Percentiles rank a stretch among this genome's conserved stretches.
Conservation (phyloP, 2,329 filamentous ascomycete genomes). For the Venturia aucupariae region DNA sequence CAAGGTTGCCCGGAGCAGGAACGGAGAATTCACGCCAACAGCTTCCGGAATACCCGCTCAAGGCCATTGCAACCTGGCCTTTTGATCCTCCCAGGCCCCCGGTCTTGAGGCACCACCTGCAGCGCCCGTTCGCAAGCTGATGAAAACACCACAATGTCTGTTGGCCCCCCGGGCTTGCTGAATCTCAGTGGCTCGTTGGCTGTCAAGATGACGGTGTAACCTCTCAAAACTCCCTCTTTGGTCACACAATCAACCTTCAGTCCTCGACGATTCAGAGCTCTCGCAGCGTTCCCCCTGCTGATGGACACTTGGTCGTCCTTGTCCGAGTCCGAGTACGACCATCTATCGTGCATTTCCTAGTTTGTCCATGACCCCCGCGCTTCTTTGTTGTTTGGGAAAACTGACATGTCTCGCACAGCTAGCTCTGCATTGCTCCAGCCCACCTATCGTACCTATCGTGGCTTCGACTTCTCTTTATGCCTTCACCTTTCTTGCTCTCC, state of each 20-base stretch:
- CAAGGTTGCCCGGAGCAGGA: no score
- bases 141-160: background rate
- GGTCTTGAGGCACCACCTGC: background rate
- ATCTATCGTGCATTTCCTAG: conserved; percentile 9
- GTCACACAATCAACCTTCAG: background rate
- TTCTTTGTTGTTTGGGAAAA: background rate
- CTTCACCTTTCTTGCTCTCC: background rate
- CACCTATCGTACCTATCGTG: no score
- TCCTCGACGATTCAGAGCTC: background rate
- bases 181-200: background rate
- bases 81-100: background rate
- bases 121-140: background rate
- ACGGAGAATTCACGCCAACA: conserved; percentile 5
- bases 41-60: background rate
- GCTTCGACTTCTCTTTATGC: background rate
- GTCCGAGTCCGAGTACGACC: background rate
- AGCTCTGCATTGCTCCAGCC: background rate
- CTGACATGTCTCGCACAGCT: background rate
- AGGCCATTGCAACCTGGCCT: background rate
- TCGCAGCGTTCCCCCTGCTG: background rate
- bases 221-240: no score
- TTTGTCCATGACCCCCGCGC: background rate
- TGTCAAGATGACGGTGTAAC: background rate
- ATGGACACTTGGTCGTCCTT: background rate
- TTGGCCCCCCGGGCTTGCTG: background rate